Base-by-base conservation (phyloP, 495 filamentous ascomycete species). In the Annulohypoxylon nitens region DNA sequence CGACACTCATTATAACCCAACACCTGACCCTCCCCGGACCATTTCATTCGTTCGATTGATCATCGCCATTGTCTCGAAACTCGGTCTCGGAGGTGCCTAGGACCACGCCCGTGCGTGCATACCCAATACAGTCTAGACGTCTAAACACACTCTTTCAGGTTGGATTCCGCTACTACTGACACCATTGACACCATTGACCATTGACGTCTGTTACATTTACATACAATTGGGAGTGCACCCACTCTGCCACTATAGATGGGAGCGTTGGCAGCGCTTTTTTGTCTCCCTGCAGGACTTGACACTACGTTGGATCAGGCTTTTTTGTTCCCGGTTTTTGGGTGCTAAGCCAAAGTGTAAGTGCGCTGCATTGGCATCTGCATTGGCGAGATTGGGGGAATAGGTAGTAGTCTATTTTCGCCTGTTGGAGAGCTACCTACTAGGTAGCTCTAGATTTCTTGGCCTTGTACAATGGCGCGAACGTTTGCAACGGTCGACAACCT, bases 91-190 rank as follows among this genome's bases (percentile, higher is more conserved):
- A 51, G 34, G 34, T 51, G 18, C 37, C 43, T 53, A 54, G 47
- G 25, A 26, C 45, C 14, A 62, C 62, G 67, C 72, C 72, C 67
- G 62, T 75, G 67, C 67, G 57, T 70, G 39, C 66, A 66, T 59
- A 66, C 58, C 61, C 14, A 26, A 41, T 39, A 8, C 57, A n/a
- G n/a, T 47, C 43, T 50, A n/a, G 14, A 43, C 39, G 39, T 43
- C 39, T 14, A 43, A 43, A 41, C 41, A 57, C 61, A 57, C 61
- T 25, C 47, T 51, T 37, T 41, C 30, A 36, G 23, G n/a, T 59
- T 54, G 59, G 59, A 34, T 61, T 62, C 30, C 30, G 30, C 30
- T 30, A 30, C 30, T 30, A 6, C 5, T 6, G 30, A 30, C 30
- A 30, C 30, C 30, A 30, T 6, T 30, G 30, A 30, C 30, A 30